These are phyloP conservation scores for Pycnococcus provasolii DNA, from an alignment of 139 green algal species.

Conservation along the genomic window DNA sequence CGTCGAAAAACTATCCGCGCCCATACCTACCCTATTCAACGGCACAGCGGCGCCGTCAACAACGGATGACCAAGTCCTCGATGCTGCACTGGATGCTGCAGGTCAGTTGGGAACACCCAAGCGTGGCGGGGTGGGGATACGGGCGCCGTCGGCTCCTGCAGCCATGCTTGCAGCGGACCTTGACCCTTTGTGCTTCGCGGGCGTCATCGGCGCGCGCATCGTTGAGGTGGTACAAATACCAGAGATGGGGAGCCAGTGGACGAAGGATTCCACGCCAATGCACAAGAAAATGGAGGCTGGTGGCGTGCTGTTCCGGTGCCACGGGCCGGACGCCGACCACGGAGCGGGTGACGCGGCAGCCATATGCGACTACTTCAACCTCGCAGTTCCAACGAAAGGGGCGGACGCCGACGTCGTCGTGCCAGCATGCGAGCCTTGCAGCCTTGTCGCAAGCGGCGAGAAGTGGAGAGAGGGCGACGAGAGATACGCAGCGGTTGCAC, in stretches of 20 bases:
- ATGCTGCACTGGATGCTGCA: too few species aligned
- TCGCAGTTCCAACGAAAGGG: conserved; percentile 21
- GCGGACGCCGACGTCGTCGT: background rate
- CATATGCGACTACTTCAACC: conserved; percentile 74
- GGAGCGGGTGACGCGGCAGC: conserved; percentile 29
- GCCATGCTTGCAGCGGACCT: too few species aligned
- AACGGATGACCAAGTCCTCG: too few species aligned
- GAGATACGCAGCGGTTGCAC: conserved; percentile 42
- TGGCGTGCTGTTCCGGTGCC: background rate
- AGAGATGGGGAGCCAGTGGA: background rate
- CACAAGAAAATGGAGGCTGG: background rate
- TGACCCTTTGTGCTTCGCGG: conserved; percentile 25
- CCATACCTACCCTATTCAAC: background rate
- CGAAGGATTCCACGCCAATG: background rate
- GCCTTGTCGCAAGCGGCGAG: conserved; percentile 36
- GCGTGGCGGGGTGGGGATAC: too few species aligned
- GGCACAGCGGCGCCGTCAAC: too few species aligned
- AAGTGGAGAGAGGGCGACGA: conserved; percentile 44
- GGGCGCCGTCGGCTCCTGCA: too few species aligned
- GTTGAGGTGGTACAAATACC: conserved; percentile 45
- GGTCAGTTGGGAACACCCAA: too few species aligned
- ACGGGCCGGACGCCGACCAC: background rate
- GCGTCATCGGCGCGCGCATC: conserved; percentile 58
- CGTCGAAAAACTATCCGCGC: conserved; percentile 39
- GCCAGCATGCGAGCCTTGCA: background rate